Conservation (phyloP, 2,329 filamentous ascomycete genomes). For the Epichloe brachyelytri region DNA sequence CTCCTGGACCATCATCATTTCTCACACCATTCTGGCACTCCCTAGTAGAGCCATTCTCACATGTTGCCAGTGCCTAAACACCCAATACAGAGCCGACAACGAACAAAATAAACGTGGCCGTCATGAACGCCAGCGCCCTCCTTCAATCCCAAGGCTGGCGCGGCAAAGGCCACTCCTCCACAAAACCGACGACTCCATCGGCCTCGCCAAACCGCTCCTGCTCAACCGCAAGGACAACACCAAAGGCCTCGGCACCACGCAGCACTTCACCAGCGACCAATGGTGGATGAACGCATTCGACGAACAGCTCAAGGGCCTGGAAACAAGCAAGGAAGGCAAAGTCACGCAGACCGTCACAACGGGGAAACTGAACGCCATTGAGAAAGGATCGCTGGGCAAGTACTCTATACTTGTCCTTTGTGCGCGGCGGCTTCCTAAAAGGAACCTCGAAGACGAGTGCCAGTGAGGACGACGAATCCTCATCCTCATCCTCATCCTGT, state of each 20-base stretch:
- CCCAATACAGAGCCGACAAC: neutral
- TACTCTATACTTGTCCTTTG: slow-evolving; percentile 75
- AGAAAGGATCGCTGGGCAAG: slow-evolving; percentile 36
- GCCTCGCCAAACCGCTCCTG: slow-evolving; percentile 71
- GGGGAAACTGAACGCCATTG: slow-evolving; percentile 43
- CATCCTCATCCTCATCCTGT: neutral
- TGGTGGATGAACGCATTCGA: slow-evolving; percentile 98
- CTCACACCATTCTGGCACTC: neutral
- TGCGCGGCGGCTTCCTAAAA: slow-evolving; percentile 63
- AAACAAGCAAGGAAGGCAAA: slow-evolving; percentile 44
- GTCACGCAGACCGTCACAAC: slow-evolving; percentile 43
- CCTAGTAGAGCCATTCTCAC: neutral
- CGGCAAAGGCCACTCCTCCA: slow-evolving; percentile 83
- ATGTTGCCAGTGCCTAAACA: neutral
- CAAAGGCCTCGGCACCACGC: slow-evolving; percentile 68
- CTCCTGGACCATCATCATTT: neutral
- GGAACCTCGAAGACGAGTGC: slow-evolving; percentile 45
- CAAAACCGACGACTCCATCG: slow-evolving; percentile 55
- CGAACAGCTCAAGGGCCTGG: slow-evolving; percentile 71
- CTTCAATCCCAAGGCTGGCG: slow-evolving; percentile 83
- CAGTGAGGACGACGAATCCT: slow-evolving; percentile 6
- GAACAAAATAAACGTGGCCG: neutral
- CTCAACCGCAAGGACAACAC: slow-evolving; percentile 72
- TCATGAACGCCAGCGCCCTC: slow-evolving; percentile 75
- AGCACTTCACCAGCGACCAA: slow-evolving; percentile 58